phyloP scores from a whole-genome alignment of 768 basidiomycete genomes.

The Auriscalpium vulgare region DNA sequence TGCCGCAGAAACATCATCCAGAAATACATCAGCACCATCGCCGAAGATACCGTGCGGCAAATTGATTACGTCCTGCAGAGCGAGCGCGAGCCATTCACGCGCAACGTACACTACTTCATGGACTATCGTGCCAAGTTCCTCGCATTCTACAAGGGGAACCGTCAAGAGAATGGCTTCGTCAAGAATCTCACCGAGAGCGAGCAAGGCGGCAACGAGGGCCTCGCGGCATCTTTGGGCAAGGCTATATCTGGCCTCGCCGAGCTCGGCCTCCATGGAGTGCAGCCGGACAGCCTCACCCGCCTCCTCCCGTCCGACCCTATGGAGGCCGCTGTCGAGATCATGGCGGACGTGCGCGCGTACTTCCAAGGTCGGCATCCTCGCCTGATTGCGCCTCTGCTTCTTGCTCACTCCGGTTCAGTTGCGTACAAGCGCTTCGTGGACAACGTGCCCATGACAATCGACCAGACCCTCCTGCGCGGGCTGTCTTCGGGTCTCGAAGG shows the following conservation, averaged over 20 bases:
- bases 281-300: slow-evolving; percentile 35
- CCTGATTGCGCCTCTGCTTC: not conserved
- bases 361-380: slow-evolving; percentile 51
- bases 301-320: slow-evolving; percentile 42
- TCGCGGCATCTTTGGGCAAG: slow-evolving; percentile 23
- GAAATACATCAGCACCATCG: slow-evolving; percentile 2
- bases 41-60: not conserved
- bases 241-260: slow-evolving; percentile 29
- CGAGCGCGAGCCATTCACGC: slow-evolving; percentile 15
- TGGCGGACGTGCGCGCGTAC: slow-evolving; percentile 66
- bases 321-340: slow-evolving; percentile 51
- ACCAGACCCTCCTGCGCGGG: slow-evolving; percentile 45
- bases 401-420: slow-evolving; percentile 23
- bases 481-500: slow-evolving; percentile 32
- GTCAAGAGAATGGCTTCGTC: slow-evolving; percentile 1
- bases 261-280: slow-evolving; percentile 31
- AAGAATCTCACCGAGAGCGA: not conserved
- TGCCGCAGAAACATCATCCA: slow-evolving; percentile 3
- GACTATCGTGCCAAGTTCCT: slow-evolving; percentile 40
- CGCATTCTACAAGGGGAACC: slow-evolving; percentile 34
- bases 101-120: slow-evolving; percentile 17
- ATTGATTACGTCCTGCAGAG: slow-evolving; percentile 5
- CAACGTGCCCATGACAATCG: slow-evolving; percentile 47
- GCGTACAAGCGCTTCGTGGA: slow-evolving; percentile 55
- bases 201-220: not conserved